phyloP scores from a whole-genome alignment of 805 yeast genomes.

The Kluyveromyces siamensis region DNA sequence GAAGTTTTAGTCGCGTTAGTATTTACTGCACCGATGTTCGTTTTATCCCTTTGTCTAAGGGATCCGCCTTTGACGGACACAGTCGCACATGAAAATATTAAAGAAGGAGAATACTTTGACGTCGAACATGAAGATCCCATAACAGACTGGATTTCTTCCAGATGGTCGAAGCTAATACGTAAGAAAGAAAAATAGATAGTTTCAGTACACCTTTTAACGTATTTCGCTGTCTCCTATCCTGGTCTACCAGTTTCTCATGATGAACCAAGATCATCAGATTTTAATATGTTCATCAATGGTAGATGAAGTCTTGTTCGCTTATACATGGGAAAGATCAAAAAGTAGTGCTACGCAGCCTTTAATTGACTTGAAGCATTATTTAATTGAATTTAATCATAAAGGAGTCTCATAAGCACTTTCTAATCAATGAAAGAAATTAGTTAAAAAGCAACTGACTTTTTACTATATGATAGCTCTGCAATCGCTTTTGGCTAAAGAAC shows the following conservation, averaged over 20 bases:
- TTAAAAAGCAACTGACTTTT: no score
- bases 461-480: no score
- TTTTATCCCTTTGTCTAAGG: constrained; percentile 19
- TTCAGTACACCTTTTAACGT: background rate
- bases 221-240: background rate
- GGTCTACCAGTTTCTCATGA: background rate
- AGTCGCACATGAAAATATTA: constrained; percentile 19
- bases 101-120: constrained; percentile 18
- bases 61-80: constrained; percentile 20
- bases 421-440: no score
- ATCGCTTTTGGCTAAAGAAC: no score
- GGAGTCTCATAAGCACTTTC: no score
- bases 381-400: no score
- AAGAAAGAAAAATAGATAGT: background rate
- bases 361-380: background rate
- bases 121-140: constrained; percentile 17
- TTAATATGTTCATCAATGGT: background rate
- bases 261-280: background rate
- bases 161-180: background rate
- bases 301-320: background rate
- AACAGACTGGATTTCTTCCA: constrained; percentile 9
- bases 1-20: constrained; percentile 37
- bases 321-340: background rate
- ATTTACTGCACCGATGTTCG: constrained; percentile 18
- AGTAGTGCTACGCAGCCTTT: background rate